Conservation (phyloP, 2,329 filamentous ascomycete species). For the Pseudocercospora vitis region DNA sequence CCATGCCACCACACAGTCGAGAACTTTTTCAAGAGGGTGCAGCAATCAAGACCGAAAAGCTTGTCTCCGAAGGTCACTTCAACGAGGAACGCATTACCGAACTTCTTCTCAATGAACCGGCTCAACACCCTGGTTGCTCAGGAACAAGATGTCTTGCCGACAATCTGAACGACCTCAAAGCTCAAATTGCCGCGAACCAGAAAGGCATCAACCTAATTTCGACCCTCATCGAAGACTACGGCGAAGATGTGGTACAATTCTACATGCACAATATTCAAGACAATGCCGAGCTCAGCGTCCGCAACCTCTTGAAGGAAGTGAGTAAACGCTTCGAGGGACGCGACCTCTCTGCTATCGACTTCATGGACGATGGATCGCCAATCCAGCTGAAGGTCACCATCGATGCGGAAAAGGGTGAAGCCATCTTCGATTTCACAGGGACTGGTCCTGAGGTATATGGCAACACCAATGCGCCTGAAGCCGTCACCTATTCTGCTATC, state of each 20-base stretch:
- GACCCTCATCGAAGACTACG: constrained; percentile 73
- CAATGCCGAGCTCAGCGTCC: constrained; percentile 75
- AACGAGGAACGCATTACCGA: constrained; percentile 74
- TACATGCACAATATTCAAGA: constrained; percentile 83
- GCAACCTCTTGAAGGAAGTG: constrained; percentile 71
- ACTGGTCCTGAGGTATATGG: constrained; percentile 68
- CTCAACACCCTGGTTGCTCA: constrained; percentile 71
- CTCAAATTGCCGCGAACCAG: constrained; percentile 82
- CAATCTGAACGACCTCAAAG: constrained; percentile 83
- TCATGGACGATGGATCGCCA: constrained; percentile 83
- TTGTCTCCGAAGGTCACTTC: constrained; percentile 75
- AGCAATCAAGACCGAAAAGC: constrained; percentile 59
- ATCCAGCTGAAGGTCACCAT: constrained; percentile 76
- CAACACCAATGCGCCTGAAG: constrained; percentile 78
- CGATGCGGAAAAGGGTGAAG: constrained; percentile 70
- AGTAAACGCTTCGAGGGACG: constrained; percentile 66
- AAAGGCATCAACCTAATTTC: constrained; percentile 79
- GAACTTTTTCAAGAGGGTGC: constrained; percentile 59
- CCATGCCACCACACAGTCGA: constrained; percentile 75
- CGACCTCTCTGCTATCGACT: constrained; percentile 73
- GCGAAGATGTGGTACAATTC: constrained; percentile 72
- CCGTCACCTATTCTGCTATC: constrained; percentile 79
- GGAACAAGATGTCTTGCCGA: constrained; percentile 78
- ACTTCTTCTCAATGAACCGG: constrained; percentile 68
- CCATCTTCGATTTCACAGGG: constrained; percentile 74